A percentile compares a stretch with the other conserved stretches of the same genome.
These are phyloP conservation scores for Rhododendron vialii DNA, from an alignment of 148 eudicot genomes.

Conservation along the genomic window DNA sequence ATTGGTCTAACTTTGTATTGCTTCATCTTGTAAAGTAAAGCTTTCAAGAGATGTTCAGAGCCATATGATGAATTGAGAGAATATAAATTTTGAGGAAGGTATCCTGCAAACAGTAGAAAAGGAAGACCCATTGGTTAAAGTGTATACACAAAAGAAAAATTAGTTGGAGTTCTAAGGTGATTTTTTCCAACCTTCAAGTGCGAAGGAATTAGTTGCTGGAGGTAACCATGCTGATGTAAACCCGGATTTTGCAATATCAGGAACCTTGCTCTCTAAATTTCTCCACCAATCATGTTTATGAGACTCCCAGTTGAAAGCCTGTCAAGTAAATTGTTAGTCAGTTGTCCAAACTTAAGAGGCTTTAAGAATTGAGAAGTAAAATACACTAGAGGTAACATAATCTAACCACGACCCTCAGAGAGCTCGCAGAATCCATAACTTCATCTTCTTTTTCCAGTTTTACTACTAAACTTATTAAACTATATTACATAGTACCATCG, in stretches of 20 bases:
- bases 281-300: slow-evolving; percentile 90
- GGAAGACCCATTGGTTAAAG: background rate
- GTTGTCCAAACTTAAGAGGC: background rate
- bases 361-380: slow-evolving; percentile 1
- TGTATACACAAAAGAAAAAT: background rate
- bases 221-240: slow-evolving; percentile 93
- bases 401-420: background rate
- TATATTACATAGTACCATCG: background rate
- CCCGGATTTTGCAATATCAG: slow-evolving; percentile 82
- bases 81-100: slow-evolving; percentile 89
- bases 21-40: slow-evolving; percentile 70
- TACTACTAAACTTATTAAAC: background rate
- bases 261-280: slow-evolving; percentile 57
- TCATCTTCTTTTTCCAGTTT: background rate
- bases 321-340: slow-evolving; percentile 12
- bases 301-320: slow-evolving; percentile 98
- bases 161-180: background rate
- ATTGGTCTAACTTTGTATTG: slow-evolving; percentile 75
- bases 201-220: slow-evolving; percentile 66
- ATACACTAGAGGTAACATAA: background rate
- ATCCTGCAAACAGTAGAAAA: slow-evolving; percentile 44
- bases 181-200: slow-evolving; percentile 64
- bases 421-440: background rate
- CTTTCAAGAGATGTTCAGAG: slow-evolving; percentile 59
- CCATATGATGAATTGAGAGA: slow-evolving; percentile 87